phyloP scores from a whole-genome alignment of 192 early-diverging fungal genomes.

The Polychytrium aggregatum region DNA sequence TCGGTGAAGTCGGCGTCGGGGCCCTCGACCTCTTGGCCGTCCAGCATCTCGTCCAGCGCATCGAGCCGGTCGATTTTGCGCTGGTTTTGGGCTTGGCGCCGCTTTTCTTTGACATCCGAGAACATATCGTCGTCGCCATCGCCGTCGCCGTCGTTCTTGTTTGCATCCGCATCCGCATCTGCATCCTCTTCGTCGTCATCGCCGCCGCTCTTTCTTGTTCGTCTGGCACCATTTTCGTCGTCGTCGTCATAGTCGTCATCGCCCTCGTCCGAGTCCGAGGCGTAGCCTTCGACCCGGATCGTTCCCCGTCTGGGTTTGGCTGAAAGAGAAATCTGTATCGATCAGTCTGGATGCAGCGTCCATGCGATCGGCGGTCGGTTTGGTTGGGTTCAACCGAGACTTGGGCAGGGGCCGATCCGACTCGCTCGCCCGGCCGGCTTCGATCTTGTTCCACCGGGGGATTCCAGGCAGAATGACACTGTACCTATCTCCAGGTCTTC shows the following conservation, averaged over 20 bases:
- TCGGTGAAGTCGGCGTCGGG: no score
- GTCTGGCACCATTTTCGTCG: neutral
- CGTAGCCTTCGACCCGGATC: slow-evolving; percentile 12
- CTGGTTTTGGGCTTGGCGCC: slow-evolving; percentile 19
- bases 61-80: no score
- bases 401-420: slow-evolving; percentile 3
- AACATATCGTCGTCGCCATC: slow-evolving; percentile 11
- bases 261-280: no score
- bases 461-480: neutral
- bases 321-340: no score
- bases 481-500: slow-evolving; percentile 21
- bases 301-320: slow-evolving; percentile 18
- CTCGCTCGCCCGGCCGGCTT: neutral
- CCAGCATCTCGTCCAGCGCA: no score
- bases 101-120: slow-evolving; percentile 6
- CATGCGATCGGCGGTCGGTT: slow-evolving; percentile 22
- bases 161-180: slow-evolving; percentile 14
- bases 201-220: slow-evolving; percentile 1
- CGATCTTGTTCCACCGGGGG: slow-evolving; percentile 6
- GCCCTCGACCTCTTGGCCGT: no score
- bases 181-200: neutral
- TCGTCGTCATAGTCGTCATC: no score
- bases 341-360: no score
- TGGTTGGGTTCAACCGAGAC: slow-evolving; percentile 19
- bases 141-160: slow-evolving; percentile 12